A percentile compares a stretch with the other conserved stretches of the same genome.
Conservation (phyloP, 2,329 filamentous ascomycete species). For the Ceratocystis cacaofunesta region DNA sequence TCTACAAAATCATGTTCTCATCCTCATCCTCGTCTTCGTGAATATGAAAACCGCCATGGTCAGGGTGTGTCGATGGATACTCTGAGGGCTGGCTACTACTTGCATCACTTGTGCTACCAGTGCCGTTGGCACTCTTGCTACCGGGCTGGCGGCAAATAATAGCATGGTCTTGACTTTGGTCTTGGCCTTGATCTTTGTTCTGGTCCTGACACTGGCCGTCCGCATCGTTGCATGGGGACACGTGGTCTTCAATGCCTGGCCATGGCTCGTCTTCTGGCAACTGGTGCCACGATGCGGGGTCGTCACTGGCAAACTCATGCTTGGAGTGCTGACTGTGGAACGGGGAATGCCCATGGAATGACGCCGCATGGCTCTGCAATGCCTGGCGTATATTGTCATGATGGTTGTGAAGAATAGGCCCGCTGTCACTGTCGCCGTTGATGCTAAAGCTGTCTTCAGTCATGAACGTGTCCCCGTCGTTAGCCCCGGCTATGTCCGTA, state of each 20-base stretch:
- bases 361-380: background rate
- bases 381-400: constrained; percentile 19
- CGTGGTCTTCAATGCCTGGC: constrained; percentile 40
- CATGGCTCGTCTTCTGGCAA: constrained; percentile 41
- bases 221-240: constrained; percentile 37
- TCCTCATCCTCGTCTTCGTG: constrained; percentile 26
- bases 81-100: constrained; percentile 40
- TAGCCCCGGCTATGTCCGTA: constrained; percentile 16
- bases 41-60: constrained; percentile 26
- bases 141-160: no score
- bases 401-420: constrained; percentile 19
- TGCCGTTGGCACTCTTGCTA: constrained; percentile 22
- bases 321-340: background rate
- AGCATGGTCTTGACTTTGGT: no score
- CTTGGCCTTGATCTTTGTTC: no score
- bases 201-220: constrained; percentile 25
- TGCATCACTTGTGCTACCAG: constrained; percentile 4
- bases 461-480: constrained; percentile 24
- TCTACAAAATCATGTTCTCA: constrained; percentile 16
- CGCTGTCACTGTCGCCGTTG: constrained; percentile 21
- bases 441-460: constrained; percentile 24
- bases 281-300: constrained; percentile 17
- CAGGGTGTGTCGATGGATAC: constrained; percentile 38
- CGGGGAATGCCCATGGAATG: constrained; percentile 18
- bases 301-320: background rate